phyloP scores from a whole-genome alignment of 2,329 filamentous ascomycete species.

The Nemania sp. region DNA sequence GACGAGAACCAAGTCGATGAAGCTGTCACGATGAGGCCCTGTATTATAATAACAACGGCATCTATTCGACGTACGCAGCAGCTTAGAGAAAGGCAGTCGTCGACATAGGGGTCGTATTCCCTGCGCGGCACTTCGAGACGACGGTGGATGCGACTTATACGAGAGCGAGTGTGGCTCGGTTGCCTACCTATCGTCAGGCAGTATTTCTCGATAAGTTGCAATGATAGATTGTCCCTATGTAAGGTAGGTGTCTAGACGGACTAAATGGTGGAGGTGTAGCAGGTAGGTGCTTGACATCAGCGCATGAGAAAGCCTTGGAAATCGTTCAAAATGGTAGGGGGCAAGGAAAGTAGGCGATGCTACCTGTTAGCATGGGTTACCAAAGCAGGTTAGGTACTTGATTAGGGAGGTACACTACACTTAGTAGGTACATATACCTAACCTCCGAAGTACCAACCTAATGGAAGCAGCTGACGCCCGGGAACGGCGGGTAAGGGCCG shows the following conservation, averaged over 20 bases:
- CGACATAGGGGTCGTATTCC: slow-evolving; percentile 1
- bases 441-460: no score
- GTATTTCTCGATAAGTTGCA: no score
- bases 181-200: slow-evolving; percentile 4
- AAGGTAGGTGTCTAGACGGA: slow-evolving; percentile 2
- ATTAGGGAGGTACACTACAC: no score
- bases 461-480: no score
- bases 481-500: no score
- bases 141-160: neutral
- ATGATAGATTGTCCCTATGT: no score
- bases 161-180: neutral
- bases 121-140: slow-evolving; percentile 12
- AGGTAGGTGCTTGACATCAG: slow-evolving; percentile 7
- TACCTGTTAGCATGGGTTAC: neutral
- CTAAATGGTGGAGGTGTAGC: slow-evolving; percentile 1
- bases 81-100: slow-evolving; percentile 1
- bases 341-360: neutral
- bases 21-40: neutral
- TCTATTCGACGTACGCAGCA: slow-evolving; percentile 1
- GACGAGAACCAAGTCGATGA: neutral
- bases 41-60: slow-evolving; percentile 5
- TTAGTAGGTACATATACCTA: no score
- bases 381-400: neutral
- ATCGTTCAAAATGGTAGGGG: slow-evolving; percentile 10
- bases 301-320: slow-evolving; percentile 4